A percentile compares a stretch with the other conserved stretches of the same genome.
Conservation (phyloP, 345 rosid species). For the Capsella bursapastoris region DNA sequence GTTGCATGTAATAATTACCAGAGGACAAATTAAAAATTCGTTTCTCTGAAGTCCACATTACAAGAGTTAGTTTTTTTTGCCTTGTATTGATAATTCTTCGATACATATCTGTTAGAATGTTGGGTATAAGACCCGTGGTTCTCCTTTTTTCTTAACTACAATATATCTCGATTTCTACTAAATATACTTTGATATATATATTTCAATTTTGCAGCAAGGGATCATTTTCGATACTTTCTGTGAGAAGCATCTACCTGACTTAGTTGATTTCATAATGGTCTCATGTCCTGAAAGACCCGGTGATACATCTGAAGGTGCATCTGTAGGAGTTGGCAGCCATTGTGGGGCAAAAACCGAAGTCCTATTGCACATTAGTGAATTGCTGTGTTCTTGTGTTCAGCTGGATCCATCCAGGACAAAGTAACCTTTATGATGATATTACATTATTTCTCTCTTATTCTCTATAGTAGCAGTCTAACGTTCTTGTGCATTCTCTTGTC, state of each 20-base stretch:
- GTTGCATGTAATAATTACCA: constrained; percentile 3
- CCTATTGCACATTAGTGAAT: constrained; percentile 79
- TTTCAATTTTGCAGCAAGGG: constrained; percentile 65
- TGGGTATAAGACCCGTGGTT: constrained; percentile 28
- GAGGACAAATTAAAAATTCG: background rate
- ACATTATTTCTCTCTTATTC: constrained; percentile 1
- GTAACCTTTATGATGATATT: constrained; percentile 51
- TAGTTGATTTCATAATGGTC: constrained; percentile 75
- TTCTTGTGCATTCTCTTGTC: constrained; percentile 31
- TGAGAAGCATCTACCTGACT: constrained; percentile 82
- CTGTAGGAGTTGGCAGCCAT: constrained; percentile 53
- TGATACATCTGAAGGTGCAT: constrained; percentile 51
- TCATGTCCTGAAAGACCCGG: constrained; percentile 62
- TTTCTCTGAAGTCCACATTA: background rate
- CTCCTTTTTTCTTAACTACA: constrained; percentile 22
- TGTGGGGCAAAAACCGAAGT: constrained; percentile 63
- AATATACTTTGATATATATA: background rate
- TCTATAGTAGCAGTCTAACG: constrained; percentile 26
- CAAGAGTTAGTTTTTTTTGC: constrained; percentile 4
- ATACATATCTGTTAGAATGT: constrained; percentile 36
- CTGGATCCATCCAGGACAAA: constrained; percentile 81
- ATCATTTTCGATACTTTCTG: constrained; percentile 71
- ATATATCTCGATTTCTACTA: constrained; percentile 1
- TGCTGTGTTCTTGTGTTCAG: constrained; percentile 77
- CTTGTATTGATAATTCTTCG: constrained; percentile 6